Base-by-base conservation (phyloP, 2,329 filamentous ascomycete genomes). In the Mycocentrospora acerina region DNA sequence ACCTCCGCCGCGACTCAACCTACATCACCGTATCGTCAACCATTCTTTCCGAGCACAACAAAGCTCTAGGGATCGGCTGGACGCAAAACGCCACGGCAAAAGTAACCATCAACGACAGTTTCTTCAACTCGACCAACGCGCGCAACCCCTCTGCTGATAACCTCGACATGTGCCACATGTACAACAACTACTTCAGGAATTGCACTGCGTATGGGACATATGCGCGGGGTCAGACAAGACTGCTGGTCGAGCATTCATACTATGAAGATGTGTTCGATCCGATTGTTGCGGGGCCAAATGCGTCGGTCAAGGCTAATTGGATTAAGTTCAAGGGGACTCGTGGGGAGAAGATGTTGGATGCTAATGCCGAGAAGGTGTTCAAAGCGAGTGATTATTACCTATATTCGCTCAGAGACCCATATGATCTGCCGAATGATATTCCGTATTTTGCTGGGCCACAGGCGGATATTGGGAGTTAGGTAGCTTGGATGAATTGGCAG, bases 121-220 rank as follows among this genome's bases (percentile, higher is more conserved):
- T 40, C 24, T 44, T 44, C 37, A 40, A 44, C 24, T 40, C 36
- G 6, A 44, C 37, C 4, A 44, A 44, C 14, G 32, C 36, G n/a
- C 42, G 42, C 11, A 44, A 44, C 22, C 42, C 42, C 3, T 44
- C 42, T 7, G 42, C 42, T 11, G 42, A 44, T 26, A 44, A 44
- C 14, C 24, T 44, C 22, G 26, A 37, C 4, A 32, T 33, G 8
- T 40, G 33, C 24, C 42, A 44, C 22, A 40, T 44, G 37, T 44
- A 44, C 29, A 44, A 44, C 34, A 44, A 44, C 26, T 44, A 44
- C 31, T 40, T 44, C 25, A 32, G 37, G 33, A 44, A 44, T 27
- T 40, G 36, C 26, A 44, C 42, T 1, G 27, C 40, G 2, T 44
- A 44, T 29, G 40, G 40, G 8, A 37, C 32, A 0, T 44, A 44